These are phyloP conservation scores for Tricholoma saponaceum DNA, from an alignment of 768 basidiomycete species.

Conservation along the genomic window DNA sequence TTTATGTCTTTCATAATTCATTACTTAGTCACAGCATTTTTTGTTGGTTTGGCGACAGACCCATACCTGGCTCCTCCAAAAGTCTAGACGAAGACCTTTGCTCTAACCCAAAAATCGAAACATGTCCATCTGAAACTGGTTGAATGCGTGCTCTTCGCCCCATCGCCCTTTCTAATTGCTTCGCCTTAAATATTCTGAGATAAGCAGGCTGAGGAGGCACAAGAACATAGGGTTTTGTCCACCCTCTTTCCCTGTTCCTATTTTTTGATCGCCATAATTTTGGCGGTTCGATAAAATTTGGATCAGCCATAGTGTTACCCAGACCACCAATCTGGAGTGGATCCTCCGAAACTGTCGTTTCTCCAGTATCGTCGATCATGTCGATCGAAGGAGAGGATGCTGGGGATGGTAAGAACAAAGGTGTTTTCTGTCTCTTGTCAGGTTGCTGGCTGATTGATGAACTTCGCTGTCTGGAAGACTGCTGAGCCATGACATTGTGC, in stretches of 20 bases:
- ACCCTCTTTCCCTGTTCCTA: not conserved
- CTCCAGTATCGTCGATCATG: not conserved
- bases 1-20: constrained; percentile 2
- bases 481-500: not conserved
- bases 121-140: not conserved
- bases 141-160: constrained; percentile 1
- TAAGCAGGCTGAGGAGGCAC: constrained; percentile 31
- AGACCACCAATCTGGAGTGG: not conserved
- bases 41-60: not conserved
- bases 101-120: constrained; percentile 1
- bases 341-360: not conserved
- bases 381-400: constrained; percentile 25
- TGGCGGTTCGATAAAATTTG: not conserved
- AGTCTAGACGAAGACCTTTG: not conserved
- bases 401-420: constrained; percentile 49
- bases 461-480: not conserved
- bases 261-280: not conserved
- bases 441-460: not conserved
- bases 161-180: not conserved
- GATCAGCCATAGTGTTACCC: not conserved
- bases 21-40: not conserved
- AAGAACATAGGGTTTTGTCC: constrained; percentile 20
- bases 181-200: constrained; percentile 11
- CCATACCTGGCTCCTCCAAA: constrained; percentile 19
- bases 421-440: constrained; percentile 24